phyloP scores from a whole-genome alignment of 1,284 basidiomycete genomes.

The Porphyrellus sp. region DNA sequence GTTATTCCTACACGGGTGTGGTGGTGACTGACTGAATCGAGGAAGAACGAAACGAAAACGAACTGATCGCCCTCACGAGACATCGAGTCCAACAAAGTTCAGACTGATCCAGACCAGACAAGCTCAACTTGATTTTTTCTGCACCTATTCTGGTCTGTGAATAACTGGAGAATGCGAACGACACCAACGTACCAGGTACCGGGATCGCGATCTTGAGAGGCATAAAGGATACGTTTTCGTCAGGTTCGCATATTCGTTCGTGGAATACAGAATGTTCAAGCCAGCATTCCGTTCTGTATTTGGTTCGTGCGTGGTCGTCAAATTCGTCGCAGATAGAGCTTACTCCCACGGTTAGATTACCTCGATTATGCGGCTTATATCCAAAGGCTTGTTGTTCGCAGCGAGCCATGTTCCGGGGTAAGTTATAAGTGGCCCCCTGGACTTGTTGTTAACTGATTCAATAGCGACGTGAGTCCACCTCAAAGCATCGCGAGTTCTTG shows the following conservation, averaged over 20 bases:
- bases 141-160: constrained; percentile 40
- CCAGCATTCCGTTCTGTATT: constrained; percentile 81
- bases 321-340: constrained; percentile 53
- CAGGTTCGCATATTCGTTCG: constrained; percentile 52
- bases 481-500: constrained; percentile 66
- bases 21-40: not conserved
- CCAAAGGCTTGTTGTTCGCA: constrained; percentile 80
- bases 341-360: constrained; percentile 65
- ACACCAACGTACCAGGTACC: constrained; percentile 43
- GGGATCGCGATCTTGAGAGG: constrained; percentile 57
- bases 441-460: not conserved
- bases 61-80: constrained; percentile 64
- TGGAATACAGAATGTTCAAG: constrained; percentile 72
- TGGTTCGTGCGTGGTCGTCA: constrained; percentile 42
- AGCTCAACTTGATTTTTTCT: constrained; percentile 53
- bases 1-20: constrained; percentile 45
- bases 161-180: not conserved
- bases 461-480: constrained; percentile 34
- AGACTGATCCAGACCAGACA: constrained; percentile 67
- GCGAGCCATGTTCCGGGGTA: constrained; percentile 60
- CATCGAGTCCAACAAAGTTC: constrained; percentile 60
- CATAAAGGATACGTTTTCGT: constrained; percentile 60
- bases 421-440: constrained; percentile 6
- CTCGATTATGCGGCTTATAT: constrained; percentile 85
- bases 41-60: constrained; percentile 11